Evolutionary conservation across 2,329 filamentous ascomycete genomes (phyloP), one percentile per base, ranked within the genome.

Genomic region (Colletotrichum cordylinicola): DNA sequence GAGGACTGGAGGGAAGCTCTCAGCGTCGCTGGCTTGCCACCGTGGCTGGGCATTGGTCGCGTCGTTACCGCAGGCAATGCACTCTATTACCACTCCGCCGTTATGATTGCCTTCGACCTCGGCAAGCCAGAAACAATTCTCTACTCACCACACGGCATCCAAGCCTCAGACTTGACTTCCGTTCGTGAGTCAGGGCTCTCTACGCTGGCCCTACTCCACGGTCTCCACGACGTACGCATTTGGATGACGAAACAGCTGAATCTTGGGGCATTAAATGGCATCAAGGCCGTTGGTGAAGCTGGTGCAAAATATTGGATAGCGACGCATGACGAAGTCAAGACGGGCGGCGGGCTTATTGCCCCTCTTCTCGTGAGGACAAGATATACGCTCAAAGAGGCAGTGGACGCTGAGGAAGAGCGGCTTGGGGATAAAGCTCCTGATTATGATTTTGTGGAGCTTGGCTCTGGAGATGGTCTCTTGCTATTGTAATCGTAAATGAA

Each of bases 251-350:
- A 90, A 79, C 91, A 93, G 81, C 84, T 93, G 39, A 94, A 94
- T 77, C 87, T 93, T 18, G 92, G 92, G 3, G 92, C 88, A 0
- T 85, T 90, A 74, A 94, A 93, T 79, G 92, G 90, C 1, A 82
- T 93, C 18, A 85, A 89, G 73, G 90, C 90, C 4, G 91, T 91
- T 74, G 82, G 86, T 18, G 82, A 88, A 6, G 82, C 90, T 35
- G 84, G 86, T 3, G 90, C 91, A 0, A 88, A 85, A 78, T 94
- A 93, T 79, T 94, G 92, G 92, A 83, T 94, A 21, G 88, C 88
- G 0, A 94, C 92, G 31, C 92, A 94, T 78, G 92, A 93, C 78
- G 92, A 93, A 81, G 84, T 90, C 6, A 93, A 93, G 82, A 87
- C 82, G 69, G 91, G 91, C 1, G 87, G 87, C 1, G 91, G 92